Percentiles rank a stretch among this genome's conserved stretches.
phyloP scores from a whole-genome alignment of 257 asterid species.

The Solanum chilense region DNA sequence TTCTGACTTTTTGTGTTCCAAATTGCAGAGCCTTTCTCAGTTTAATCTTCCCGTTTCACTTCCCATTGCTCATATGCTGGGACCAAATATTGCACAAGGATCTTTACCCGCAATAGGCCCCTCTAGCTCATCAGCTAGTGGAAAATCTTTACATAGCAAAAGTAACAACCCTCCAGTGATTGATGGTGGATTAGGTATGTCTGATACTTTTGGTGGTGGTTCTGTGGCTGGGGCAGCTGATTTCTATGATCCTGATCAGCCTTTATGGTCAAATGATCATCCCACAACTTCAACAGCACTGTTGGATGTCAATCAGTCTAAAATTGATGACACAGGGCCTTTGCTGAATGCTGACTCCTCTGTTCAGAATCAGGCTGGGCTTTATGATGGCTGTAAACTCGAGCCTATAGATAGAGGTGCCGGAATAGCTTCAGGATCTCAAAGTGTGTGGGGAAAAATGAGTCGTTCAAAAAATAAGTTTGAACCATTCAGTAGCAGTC shows the following conservation, averaged over 20 bases:
- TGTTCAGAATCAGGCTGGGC: slow-evolving; percentile 22
- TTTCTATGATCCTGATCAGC: slow-evolving; percentile 97
- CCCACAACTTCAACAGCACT: slow-evolving; percentile 52
- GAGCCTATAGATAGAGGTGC: slow-evolving; percentile 27
- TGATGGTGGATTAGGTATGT: slow-evolving; percentile 43
- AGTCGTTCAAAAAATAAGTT: slow-evolving; percentile 34
- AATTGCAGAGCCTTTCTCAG: slow-evolving; percentile 73
- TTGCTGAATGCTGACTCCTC: slow-evolving; percentile 31
- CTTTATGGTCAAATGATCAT: slow-evolving; percentile 67
- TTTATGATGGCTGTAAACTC: slow-evolving; percentile 38
- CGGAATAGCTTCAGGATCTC: slow-evolving; percentile 36
- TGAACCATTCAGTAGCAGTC: slow-evolving; percentile 21
- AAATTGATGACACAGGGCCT: slow-evolving; percentile 35
- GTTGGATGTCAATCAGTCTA: slow-evolving; percentile 29
- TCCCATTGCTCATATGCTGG: slow-evolving; percentile 54
- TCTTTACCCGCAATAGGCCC: slow-evolving; percentile 32
- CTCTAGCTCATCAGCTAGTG: slow-evolving; percentile 34
- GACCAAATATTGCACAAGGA: slow-evolving; percentile 49
- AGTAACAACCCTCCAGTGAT: slow-evolving; percentile 37
- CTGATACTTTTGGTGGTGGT: slow-evolving; percentile 38
- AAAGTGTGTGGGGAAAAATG: slow-evolving; percentile 74
- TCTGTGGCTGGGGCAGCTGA: slow-evolving; percentile 58
- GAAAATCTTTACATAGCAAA: slow-evolving; percentile 37
- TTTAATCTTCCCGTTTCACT: slow-evolving; percentile 75
- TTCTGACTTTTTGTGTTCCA: slow-evolving; percentile 6